phyloP scores from a whole-genome alignment of 208 protist genomes.

The Acanthamoeba castellanii region DNA sequence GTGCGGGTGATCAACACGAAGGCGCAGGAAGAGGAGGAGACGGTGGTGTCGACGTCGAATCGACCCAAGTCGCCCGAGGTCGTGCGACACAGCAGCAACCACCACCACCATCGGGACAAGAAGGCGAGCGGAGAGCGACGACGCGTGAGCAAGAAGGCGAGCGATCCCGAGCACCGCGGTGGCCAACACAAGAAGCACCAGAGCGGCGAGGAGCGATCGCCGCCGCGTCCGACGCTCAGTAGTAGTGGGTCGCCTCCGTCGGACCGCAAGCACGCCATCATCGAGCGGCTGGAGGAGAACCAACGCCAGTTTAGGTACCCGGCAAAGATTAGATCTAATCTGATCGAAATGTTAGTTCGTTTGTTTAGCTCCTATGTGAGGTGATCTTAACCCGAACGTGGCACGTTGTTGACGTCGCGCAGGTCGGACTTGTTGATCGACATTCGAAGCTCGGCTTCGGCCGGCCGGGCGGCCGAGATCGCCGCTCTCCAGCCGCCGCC shows the following conservation, averaged over 20 bases:
- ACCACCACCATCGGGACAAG: background rate
- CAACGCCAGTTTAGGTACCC: background rate
- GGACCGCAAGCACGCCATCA: background rate
- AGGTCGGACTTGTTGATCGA: background rate
- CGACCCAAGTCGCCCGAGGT: too few relatives aligned
- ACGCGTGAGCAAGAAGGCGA: background rate
- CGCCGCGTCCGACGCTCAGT: too few relatives aligned
- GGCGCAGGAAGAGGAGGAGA: background rate
- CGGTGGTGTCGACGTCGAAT: background rate
- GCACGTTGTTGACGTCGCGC: background rate
- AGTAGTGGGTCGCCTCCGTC: background rate
- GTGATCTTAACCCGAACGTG: too few relatives aligned
- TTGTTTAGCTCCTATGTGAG: too few relatives aligned
- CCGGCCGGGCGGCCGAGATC: background rate
- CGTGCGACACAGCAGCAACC: too few relatives aligned
- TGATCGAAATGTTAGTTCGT: too few relatives aligned
- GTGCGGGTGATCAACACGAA: background rate
- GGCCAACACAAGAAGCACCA: too few relatives aligned
- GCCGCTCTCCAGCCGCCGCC: background rate
- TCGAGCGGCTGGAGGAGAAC: background rate
- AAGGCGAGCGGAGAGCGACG: slow-evolving; percentile 1
- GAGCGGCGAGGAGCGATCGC: too few relatives aligned
- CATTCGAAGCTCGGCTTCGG: background rate
- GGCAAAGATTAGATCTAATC: too few relatives aligned
- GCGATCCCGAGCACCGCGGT: background rate